Evolutionary conservation across 805 yeast species (phyloP).

Genomic region (Suhomyces prunicola): DNA sequence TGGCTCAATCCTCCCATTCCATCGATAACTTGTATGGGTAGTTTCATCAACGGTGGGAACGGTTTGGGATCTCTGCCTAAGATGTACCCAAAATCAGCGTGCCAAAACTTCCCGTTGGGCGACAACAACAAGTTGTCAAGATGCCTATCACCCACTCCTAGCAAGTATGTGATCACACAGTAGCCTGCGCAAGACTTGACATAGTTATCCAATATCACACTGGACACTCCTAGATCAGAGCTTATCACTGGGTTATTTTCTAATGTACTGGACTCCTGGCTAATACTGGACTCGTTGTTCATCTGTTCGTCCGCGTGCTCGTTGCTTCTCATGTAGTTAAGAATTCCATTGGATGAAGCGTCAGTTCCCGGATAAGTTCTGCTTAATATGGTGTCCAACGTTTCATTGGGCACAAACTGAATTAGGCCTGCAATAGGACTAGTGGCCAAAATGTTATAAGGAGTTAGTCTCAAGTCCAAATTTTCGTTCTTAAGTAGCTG

Average conservation of each 20-base stretch:
- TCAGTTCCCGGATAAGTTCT: constrained; percentile 17
- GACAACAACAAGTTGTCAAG: constrained; percentile 81
- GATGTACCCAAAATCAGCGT: constrained; percentile 96
- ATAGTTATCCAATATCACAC: constrained; percentile 85
- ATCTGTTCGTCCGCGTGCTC: constrained; percentile 3
- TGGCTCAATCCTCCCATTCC: constrained; percentile 96
- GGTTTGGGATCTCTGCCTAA: constrained; percentile 98
- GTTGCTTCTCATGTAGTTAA: constrained; percentile 64
- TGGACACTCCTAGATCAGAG: constrained; percentile 47
- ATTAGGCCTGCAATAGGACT: constrained; percentile 89
- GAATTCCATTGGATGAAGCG: constrained; percentile 59
- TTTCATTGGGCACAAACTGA: constrained; percentile 91
- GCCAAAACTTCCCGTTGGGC: constrained; percentile 85
- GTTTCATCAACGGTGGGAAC: constrained; percentile 96
- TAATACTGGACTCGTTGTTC: background rate
- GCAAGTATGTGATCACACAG: constrained; percentile 88
- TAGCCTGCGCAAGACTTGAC: constrained; percentile 96
- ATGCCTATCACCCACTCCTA: constrained; percentile 98
- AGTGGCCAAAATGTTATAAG: constrained; percentile 87
- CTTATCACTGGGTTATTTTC: constrained; percentile 28
- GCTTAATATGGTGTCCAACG: constrained; percentile 74
- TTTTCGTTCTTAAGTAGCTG: constrained; percentile 83
- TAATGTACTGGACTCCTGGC: constrained; percentile 7
- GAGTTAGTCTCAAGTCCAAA: constrained; percentile 80
- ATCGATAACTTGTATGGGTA: constrained; percentile 94